Evolutionary conservation across 306 rosid genomes (phyloP), one percentile per base, ranked within the genome.

Genomic region (Clitoria ternatea): DNA sequence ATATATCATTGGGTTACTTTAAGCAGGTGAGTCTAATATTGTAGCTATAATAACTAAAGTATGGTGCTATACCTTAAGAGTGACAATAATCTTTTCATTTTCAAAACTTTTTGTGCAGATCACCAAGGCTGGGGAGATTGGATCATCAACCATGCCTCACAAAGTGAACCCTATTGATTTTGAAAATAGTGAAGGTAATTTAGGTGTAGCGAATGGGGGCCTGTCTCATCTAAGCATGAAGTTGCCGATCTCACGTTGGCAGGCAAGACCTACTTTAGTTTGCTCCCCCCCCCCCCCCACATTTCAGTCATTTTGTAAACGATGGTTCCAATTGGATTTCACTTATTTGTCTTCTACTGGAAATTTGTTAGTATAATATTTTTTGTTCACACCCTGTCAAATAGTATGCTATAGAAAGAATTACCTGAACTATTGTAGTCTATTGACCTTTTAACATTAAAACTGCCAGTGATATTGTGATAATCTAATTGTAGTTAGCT

Each of bases 131-230:
- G 96, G 96, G 63, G 96, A 90, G 79, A 90, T 90, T 74, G 93
- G 96, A 43, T 90, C 93, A 7, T 90, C 96, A 77, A 92, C 98
- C 4, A 92, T 92, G 98, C 96, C 96, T 76, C 98, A 92, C 85
- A 89, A 89, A 80, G 98, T 92, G 29, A 92, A 92, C 78, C 98
- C 98, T 7, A 92, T 92, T 81, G 98, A 92, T 85, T 92, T 90
- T 83, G 98, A 92, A 75, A 92, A 88, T 59, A 90, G 98, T 49
- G 96, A 90, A 86, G 98, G 98, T 65, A 92, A 90, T 82, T 88
- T 92, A 62, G 98, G 96, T 8, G 82, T 88, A 54, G 98, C n/a
- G n/a, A 85, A 80, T 76, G 92, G 87, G 69, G 74, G 79, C 50
- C 80, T 90, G 12, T 84, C 96, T 70, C 95, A 88, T 65, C 82